Percentiles rank a stretch among this genome's conserved stretches.
Conservation (phyloP, 2,329 filamentous ascomycete species). For the Rutstroemia sp. region DNA sequence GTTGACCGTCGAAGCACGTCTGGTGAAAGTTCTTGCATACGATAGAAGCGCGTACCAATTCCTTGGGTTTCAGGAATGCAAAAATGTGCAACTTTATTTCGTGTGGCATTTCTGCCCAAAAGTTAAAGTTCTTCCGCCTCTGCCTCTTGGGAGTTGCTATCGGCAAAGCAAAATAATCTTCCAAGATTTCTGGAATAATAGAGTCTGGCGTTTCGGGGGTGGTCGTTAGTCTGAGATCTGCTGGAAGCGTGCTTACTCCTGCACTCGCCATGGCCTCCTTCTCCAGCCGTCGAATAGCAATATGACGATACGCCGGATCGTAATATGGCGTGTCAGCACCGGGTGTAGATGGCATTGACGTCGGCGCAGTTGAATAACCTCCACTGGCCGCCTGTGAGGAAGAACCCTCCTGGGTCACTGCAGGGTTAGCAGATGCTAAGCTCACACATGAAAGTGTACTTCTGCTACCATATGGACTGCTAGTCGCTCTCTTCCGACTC, state of each 20-base stretch:
- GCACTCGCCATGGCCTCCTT: constrained; percentile 15
- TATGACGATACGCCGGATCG: constrained; percentile 16
- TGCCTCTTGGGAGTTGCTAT: constrained; percentile 10
- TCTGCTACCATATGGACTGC: constrained; percentile 27
- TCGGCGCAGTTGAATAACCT: constrained; percentile 26
- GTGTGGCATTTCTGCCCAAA: constrained; percentile 74
- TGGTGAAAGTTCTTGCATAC: constrained; percentile 73
- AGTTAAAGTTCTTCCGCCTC: constrained; percentile 44
- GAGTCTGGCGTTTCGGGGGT: constrained; percentile 15
- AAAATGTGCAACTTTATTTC: constrained; percentile 78
- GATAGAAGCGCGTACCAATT: constrained; percentile 70
- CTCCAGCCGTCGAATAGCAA: constrained; percentile 19
- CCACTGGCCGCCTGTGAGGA: constrained; percentile 16
- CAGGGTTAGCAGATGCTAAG: constrained; percentile 22
- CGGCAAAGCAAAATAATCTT: constrained; percentile 28
- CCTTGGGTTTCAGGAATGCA: constrained; percentile 66
- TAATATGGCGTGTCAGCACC: constrained; percentile 22
- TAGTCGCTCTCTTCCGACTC: constrained; percentile 24
- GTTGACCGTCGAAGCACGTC: constrained; percentile 88
- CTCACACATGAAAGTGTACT: constrained; percentile 27
- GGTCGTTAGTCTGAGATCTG: constrained; percentile 17
- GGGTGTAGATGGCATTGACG: constrained; percentile 20
- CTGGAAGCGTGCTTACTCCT: constrained; percentile 20
- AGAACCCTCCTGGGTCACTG: constrained; percentile 23
- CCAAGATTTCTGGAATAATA: constrained; percentile 23